Percentiles rank a stretch among this genome's conserved stretches.
These are phyloP conservation scores for Saccharomycopsis selenospora DNA, from an alignment of 805 yeast species.

Conservation along the genomic window DNA sequence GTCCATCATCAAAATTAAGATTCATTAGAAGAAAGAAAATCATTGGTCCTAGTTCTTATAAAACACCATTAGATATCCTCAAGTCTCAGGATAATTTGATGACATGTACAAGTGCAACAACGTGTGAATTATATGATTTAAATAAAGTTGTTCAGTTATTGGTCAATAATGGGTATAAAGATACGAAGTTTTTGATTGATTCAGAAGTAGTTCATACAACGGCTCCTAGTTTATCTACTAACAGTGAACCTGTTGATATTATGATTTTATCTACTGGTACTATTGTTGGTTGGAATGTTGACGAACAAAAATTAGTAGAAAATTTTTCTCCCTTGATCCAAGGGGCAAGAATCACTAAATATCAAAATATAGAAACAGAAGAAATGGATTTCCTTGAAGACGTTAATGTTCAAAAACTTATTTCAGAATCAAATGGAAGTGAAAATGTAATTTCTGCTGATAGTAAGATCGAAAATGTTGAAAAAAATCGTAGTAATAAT, in stretches of 20 bases:
- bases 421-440: slow-evolving; percentile 13
- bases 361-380: slow-evolving; percentile 58
- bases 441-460: no score
- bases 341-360: slow-evolving; percentile 41
- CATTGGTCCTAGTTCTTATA: background rate
- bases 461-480: no score
- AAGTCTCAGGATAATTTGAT: slow-evolving; percentile 6
- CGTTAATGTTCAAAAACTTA: background rate
- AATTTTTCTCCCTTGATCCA: slow-evolving; percentile 47
- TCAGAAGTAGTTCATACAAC: slow-evolving; percentile 58
- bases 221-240: background rate
- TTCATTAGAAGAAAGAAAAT: background rate
- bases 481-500: slow-evolving; percentile 8
- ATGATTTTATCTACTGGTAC: slow-evolving; percentile 73
- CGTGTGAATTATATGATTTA: slow-evolving; percentile 66
- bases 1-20: background rate
- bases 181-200: slow-evolving; percentile 42
- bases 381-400: slow-evolving; percentile 74
- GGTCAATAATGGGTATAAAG: slow-evolving; percentile 31
- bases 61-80: background rate
- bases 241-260: slow-evolving; percentile 38
- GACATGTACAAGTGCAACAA: slow-evolving; percentile 64
- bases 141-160: slow-evolving; percentile 35
- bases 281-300: slow-evolving; percentile 75
- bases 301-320: slow-evolving; percentile 43